phyloP scores from a whole-genome alignment of 2,329 filamentous ascomycete species.

The Dactylonectria macrodidyma region DNA sequence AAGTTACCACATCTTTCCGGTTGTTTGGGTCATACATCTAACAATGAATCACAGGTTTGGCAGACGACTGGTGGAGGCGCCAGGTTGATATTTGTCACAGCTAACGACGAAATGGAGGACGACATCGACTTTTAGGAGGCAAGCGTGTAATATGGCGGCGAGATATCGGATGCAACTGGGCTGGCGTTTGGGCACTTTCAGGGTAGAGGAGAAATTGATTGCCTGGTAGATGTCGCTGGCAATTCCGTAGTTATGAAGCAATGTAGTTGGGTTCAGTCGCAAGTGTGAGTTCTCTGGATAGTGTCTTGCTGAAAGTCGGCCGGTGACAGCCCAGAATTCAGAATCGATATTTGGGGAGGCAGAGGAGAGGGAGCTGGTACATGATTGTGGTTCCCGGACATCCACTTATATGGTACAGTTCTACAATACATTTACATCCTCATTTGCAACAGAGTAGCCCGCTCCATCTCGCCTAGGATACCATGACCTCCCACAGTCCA shows the following conservation, averaged over 20 bases:
- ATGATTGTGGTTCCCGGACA: constrained; percentile 38
- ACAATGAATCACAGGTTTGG: constrained; percentile 74
- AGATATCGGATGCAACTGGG: constrained; percentile 39
- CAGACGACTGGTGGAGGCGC: constrained; percentile 81
- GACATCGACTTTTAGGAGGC: constrained; percentile 59
- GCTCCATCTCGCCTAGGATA: constrained; percentile 88
- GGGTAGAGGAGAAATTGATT: constrained; percentile 39
- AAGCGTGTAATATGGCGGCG: constrained; percentile 36
- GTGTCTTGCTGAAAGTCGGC: neutral
- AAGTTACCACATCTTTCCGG: constrained; percentile 64
- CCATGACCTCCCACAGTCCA: constrained; percentile 88
- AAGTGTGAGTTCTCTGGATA: neutral
- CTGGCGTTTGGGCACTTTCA: constrained; percentile 52
- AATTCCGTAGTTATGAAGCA: constrained; percentile 34
- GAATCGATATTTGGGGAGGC: constrained; percentile 1
- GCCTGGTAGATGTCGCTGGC: constrained; percentile 33
- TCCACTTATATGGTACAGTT: constrained; percentile 47
- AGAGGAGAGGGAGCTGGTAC: constrained; percentile 27
- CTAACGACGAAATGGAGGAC: constrained; percentile 64
- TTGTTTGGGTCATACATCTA: constrained; percentile 50
- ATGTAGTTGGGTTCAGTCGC: constrained; percentile 19
- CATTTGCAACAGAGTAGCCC: constrained; percentile 68
- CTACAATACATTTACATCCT: constrained; percentile 57
- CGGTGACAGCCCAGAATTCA: neutral
- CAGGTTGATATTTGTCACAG: constrained; percentile 79